Evolutionary conservation across 2,329 filamentous ascomycete genomes (phyloP), one percentile per base, ranked within the genome.

Genomic region (Apiospora sp.): DNA sequence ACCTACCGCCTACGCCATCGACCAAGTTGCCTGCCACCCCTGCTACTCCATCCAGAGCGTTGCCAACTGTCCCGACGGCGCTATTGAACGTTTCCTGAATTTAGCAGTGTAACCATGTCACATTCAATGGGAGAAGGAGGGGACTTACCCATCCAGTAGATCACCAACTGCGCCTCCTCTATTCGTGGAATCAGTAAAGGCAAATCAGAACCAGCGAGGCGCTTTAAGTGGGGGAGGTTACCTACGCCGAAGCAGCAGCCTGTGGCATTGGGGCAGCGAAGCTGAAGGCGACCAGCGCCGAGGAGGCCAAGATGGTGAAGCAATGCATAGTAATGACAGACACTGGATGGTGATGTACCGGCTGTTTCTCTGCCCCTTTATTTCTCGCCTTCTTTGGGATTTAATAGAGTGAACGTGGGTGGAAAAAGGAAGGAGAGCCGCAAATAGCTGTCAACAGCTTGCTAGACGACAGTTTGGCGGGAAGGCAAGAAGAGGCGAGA

Each of bases 201-300:
- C 27, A 10, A 3, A 41, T 41, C 37, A 41, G 7, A 41, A 41
- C 37, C 10, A 34, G 51, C 6, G 22, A 13, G 49, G 12, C 5
- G 24, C 24, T 54, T 54, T 12, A 27, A n/a, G n/a, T 14, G 6
- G 37, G 12, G 16, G 30, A 30, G 16, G 16, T 22, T 1, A 34
- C 54, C 3, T 61, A 61, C 54, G 54, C 54, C 1, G 54, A 30
- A n/a, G 14, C 22, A 37, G 54, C 54, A 37, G 54, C 54, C 22
- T 64, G 58, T 0, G 58, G 58, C 58, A 41, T n/a, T 2, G 58
- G 58, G 58, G 58, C 19, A 2, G 58, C 58, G 8, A 64, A 41
- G 22, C 58, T 64, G 22, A 64, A 64, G 8, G 30, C 34, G 34
- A 41, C 58, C 58, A 64, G 58, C 58, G 58, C 34, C 30, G 58